These are phyloP conservation scores for Orbilia ellipsospora DNA, from an alignment of 2,329 filamentous ascomycete species.

Conservation along the genomic window DNA sequence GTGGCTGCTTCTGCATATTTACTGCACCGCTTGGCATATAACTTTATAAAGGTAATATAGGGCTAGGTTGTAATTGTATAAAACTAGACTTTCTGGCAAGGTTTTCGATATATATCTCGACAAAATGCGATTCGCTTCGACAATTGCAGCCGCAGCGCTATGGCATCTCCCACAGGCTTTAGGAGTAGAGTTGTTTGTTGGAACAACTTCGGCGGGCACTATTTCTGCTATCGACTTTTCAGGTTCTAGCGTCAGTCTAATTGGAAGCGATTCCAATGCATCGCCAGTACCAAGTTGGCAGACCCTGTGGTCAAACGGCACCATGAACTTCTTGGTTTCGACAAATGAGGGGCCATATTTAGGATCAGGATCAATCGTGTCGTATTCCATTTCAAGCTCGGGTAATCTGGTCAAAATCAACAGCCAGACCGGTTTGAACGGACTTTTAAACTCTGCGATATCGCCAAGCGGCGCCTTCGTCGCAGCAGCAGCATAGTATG, in stretches of 20 bases:
- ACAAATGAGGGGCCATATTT: conserved; percentile 44
- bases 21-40: not conserved
- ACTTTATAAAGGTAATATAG: not conserved
- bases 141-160: conserved; percentile 23
- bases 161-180: conserved; percentile 22
- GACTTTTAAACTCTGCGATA: conserved; percentile 32
- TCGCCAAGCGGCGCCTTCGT: conserved; percentile 33
- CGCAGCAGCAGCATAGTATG: conserved; percentile 46
- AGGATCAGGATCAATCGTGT: conserved; percentile 43
- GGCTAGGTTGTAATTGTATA: not conserved
- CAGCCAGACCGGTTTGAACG: conserved; percentile 38
- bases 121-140: conserved; percentile 33
- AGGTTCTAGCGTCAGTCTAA: conserved; percentile 19
- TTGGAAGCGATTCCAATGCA: conserved; percentile 26
- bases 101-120: not conserved
- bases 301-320: conserved; percentile 5
- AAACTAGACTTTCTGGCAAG: not conserved
- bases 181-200: conserved; percentile 34
- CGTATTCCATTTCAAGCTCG: conserved; percentile 22
- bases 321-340: conserved; percentile 17
- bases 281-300: conserved; percentile 45
- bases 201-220: conserved; percentile 20
- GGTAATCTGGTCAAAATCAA: conserved; percentile 35
- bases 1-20: not conserved
- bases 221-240: conserved; percentile 34